These are phyloP conservation scores for Prunus yedoensis DNA, from an alignment of 331 rosid species.

Conservation along the genomic window DNA sequence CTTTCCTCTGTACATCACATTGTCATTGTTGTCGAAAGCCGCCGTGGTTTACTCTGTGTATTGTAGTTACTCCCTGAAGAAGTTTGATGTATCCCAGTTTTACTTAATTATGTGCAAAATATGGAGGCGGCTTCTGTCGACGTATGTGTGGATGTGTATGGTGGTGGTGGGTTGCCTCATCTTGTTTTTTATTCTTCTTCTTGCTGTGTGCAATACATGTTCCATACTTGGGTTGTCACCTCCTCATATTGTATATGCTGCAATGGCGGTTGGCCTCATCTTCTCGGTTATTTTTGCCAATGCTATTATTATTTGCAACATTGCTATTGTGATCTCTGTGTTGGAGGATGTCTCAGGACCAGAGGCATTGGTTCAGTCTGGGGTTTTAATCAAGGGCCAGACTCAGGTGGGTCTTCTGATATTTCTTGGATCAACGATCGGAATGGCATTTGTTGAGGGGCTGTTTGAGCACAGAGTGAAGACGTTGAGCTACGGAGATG, in stretches of 20 bases:
- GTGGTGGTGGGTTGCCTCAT: conserved; percentile 67
- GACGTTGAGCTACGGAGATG: conserved; percentile 94
- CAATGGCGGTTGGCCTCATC: conserved; percentile 54
- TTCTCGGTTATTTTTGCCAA: conserved; percentile 85
- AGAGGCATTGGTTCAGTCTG: conserved; percentile 74
- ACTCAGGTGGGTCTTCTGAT: conserved; percentile 90
- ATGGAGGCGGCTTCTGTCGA: conserved; percentile 72
- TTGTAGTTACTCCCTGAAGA: conserved; percentile 69
- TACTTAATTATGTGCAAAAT: conserved; percentile 52
- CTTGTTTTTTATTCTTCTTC: conserved; percentile 63
- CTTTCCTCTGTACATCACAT: conserved; percentile 71
- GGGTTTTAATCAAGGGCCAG: conserved; percentile 72
- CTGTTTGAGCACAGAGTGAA: conserved; percentile 91
- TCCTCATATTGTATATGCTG: conserved; percentile 54
- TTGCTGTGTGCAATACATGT: conserved; percentile 65
- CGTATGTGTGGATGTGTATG: conserved; percentile 69
- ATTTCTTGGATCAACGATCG: conserved; percentile 78
- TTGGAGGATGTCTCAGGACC: conserved; percentile 93
- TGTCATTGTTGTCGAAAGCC: conserved; percentile 69
- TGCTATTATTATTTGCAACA: conserved; percentile 70
- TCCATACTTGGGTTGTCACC: conserved; percentile 55
- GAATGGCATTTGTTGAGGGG: conserved; percentile 86
- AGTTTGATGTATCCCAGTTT: conserved; percentile 59
- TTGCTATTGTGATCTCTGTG: conserved; percentile 75
- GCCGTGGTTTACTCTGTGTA: conserved; percentile 85